A percentile compares a stretch with the other conserved stretches of the same genome.
phyloP scores from a whole-genome alignment of 2,329 filamentous ascomycete species.

The Penicillium sp. region DNA sequence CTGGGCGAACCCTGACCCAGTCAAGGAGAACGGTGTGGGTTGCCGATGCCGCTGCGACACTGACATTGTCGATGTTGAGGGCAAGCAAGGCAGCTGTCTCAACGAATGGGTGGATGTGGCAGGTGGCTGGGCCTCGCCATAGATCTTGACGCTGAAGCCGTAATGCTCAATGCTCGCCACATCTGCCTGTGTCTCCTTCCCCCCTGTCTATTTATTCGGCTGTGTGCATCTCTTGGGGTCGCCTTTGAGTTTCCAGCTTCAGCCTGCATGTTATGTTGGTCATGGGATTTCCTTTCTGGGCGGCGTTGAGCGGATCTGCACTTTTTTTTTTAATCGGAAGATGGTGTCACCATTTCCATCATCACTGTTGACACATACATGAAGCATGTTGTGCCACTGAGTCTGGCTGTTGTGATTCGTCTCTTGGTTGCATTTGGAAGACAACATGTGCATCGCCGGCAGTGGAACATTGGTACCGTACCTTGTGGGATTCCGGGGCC shows the following conservation, averaged over 20 bases:
- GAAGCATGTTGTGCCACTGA: constrained; percentile 36
- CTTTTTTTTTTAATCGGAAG: constrained; percentile 30
- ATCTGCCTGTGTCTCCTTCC: constrained; percentile 31
- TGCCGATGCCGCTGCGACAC: constrained; percentile 96
- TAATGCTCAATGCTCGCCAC: constrained; percentile 21
- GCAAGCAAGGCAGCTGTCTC: constrained; percentile 92
- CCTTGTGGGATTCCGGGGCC: not conserved
- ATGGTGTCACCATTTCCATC: constrained; percentile 33
- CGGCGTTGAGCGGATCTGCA: constrained; percentile 41
- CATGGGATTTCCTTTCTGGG: constrained; percentile 32
- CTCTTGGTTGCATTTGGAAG: constrained; percentile 9
- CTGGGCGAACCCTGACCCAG: constrained; percentile 82
- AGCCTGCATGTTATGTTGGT: constrained; percentile 33
- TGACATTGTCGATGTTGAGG: constrained; percentile 95
- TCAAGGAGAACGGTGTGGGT: constrained; percentile 93
- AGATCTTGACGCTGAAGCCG: constrained; percentile 18
- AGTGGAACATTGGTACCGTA: not conserved
- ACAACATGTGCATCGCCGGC: constrained; percentile 7
- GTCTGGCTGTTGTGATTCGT: constrained; percentile 24
- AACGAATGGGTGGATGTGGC: constrained; percentile 97
- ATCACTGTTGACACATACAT: constrained; percentile 38
- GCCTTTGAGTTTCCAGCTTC: constrained; percentile 33
- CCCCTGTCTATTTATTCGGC: constrained; percentile 32
- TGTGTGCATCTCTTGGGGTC: constrained; percentile 33
- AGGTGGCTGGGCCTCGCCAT: constrained; percentile 78